Percentiles rank a stretch among this genome's conserved stretches.
phyloP scores from a whole-genome alignment of 73 alveolate genomes.

The Diophrys appendiculata region DNA sequence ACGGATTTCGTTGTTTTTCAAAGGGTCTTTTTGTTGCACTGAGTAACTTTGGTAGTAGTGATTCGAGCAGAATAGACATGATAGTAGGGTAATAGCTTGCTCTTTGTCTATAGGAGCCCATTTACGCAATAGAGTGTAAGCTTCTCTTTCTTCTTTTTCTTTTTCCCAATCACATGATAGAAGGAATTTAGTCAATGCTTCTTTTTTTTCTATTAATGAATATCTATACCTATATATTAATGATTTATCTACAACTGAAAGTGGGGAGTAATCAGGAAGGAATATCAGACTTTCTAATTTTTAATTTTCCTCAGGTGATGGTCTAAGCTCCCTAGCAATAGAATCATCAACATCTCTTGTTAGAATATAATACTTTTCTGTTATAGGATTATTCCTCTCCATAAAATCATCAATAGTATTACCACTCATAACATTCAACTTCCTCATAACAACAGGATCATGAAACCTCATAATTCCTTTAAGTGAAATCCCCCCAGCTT shows the following conservation, averaged over 20 bases:
- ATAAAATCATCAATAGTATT: slow-evolving; percentile 55
- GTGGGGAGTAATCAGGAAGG: slow-evolving; percentile 81
- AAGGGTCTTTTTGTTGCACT: slow-evolving; percentile 41
- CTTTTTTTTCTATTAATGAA: slow-evolving; percentile 80
- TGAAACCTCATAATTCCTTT: slow-evolving; percentile 41
- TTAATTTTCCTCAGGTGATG: slow-evolving; percentile 70
- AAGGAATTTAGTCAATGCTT: slow-evolving; percentile 89
- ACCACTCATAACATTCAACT: slow-evolving; percentile 7
- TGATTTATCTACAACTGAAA: slow-evolving; percentile 69
- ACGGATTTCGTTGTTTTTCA: slow-evolving; percentile 74
- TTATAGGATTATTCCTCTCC: slow-evolving; percentile 80
- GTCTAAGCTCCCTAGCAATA: slow-evolving; percentile 76
- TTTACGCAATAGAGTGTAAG: slow-evolving; percentile 74
- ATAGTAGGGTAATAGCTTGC: slow-evolving; percentile 91
- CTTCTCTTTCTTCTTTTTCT: slow-evolving; percentile 89
- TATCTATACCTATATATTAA: slow-evolving; percentile 89
- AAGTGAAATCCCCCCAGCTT: background rate
- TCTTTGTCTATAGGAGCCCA: slow-evolving; percentile 93
- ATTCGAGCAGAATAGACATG: slow-evolving; percentile 78
- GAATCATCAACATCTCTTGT: slow-evolving; percentile 79
- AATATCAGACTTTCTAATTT: slow-evolving; percentile 67
- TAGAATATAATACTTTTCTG: slow-evolving; percentile 81
- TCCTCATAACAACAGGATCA: slow-evolving; percentile 63
- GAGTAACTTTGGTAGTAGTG: slow-evolving; percentile 52
- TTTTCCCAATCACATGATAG: slow-evolving; percentile 94